Evolutionary conservation across 495 filamentous ascomycete species (phyloP).

Genomic region (Halenospora varia): DNA sequence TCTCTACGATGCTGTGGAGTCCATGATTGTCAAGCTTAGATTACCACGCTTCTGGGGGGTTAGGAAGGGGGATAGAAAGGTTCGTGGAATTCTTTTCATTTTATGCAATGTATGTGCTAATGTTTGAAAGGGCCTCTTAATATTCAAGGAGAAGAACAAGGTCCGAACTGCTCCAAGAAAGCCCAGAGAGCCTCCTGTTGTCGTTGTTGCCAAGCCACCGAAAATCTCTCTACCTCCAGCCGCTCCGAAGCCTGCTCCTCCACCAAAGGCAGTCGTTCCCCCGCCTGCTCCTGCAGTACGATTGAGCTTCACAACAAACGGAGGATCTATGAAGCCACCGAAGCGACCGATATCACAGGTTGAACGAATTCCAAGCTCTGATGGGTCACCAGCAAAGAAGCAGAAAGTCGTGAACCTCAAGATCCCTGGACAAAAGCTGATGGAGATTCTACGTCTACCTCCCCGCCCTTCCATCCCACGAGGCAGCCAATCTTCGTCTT

Average conservation of each 20-base stretch:
- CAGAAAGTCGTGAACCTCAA: slow-evolving; percentile 12
- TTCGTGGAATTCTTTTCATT: slow-evolving; percentile 25
- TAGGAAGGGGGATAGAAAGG: slow-evolving; percentile 48
- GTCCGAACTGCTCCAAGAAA: slow-evolving; percentile 14
- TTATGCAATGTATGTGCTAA: slow-evolving; percentile 12
- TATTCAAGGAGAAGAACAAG: slow-evolving; percentile 28
- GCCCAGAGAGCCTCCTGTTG: slow-evolving; percentile 5
- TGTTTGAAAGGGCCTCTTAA: slow-evolving; percentile 25
- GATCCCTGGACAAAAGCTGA: slow-evolving; percentile 4
- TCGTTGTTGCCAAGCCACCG: slow-evolving; percentile 16
- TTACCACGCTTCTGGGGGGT: slow-evolving; percentile 71
- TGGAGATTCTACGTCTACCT: slow-evolving; percentile 6
- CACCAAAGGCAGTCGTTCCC: too few relatives aligned
- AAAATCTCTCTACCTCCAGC: slow-evolving; percentile 2
- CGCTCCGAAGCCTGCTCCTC: too few relatives aligned
- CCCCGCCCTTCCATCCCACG: slow-evolving; percentile 4
- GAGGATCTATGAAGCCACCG: slow-evolving; percentile 13
- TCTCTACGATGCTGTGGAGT: slow-evolving; percentile 64
- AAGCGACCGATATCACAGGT: slow-evolving; percentile 9
- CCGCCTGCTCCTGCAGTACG: neutral
- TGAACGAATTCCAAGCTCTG: slow-evolving; percentile 1
- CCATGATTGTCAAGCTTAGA: slow-evolving; percentile 57
- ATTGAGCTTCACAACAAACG: neutral
- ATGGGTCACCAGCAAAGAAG: slow-evolving; percentile 4
- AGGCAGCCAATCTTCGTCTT: neutral